Percentiles rank a stretch among this genome's conserved stretches.
These are phyloP conservation scores for Penicillium ochrochloron DNA, from an alignment of 495 filamentous ascomycete genomes.

Conservation along the genomic window DNA sequence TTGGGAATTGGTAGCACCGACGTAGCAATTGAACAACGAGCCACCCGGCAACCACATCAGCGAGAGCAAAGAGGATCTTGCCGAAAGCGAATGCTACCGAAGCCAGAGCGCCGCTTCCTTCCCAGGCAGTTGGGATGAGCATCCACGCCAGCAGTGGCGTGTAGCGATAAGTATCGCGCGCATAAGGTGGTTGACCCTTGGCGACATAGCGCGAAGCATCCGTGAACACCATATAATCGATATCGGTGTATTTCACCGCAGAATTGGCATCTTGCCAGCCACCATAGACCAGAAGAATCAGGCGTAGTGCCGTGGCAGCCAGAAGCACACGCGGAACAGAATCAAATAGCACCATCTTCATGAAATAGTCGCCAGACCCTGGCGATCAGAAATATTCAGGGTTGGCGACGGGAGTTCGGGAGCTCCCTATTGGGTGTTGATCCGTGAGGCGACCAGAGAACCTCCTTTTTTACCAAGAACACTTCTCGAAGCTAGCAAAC, in stretches of 20 bases:
- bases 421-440: constrained; percentile 8
- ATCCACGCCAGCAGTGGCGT: constrained; percentile 93
- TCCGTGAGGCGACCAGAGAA: not conserved
- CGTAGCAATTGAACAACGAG: constrained; percentile 70
- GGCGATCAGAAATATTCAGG: not conserved
- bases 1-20: constrained; percentile 47
- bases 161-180: constrained; percentile 93
- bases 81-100: constrained; percentile 70
- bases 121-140: constrained; percentile 77
- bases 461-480: not conserved
- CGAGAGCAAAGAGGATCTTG: constrained; percentile 82
- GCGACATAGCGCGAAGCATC: constrained; percentile 83
- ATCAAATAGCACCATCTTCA: constrained; percentile 44
- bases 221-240: constrained; percentile 99
- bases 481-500: not conserved
- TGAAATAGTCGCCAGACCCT: not conserved
- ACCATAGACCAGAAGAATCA: constrained; percentile 79
- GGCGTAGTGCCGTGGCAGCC: constrained; percentile 68
- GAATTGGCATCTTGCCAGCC: constrained; percentile 89
- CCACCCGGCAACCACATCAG: constrained; percentile 87
- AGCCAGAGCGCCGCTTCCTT: constrained; percentile 33
- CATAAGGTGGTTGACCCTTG: constrained; percentile 72
- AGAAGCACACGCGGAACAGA: constrained; percentile 63
- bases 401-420: not conserved
- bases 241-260: constrained; percentile 95